These are phyloP conservation scores for Lathyrus tuberosus DNA, from an alignment of 306 rosid species.

Conservation along the genomic window DNA sequence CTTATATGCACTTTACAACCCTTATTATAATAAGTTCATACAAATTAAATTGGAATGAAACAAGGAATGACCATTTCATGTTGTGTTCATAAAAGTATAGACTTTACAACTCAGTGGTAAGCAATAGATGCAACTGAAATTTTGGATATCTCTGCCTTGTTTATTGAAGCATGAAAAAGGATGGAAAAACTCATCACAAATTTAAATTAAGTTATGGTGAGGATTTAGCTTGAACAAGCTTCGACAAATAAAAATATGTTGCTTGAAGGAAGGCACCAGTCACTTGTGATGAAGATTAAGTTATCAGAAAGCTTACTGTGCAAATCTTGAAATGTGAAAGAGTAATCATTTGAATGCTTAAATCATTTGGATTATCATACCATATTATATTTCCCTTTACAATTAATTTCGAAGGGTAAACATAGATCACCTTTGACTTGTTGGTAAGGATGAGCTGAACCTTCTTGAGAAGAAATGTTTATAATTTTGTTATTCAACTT, in stretches of 20 bases:
- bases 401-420: slow-evolving; percentile 86
- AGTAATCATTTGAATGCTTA: slow-evolving; percentile 81
- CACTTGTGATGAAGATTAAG: no score
- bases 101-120: no score
- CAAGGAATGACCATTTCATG: no score
- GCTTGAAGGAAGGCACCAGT: slow-evolving; percentile 23
- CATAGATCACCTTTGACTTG: slow-evolving; percentile 93
- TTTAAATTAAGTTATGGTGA: slow-evolving; percentile 39
- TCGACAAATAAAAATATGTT: slow-evolving; percentile 30
- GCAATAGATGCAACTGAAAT: no score
- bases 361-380: slow-evolving; percentile 92
- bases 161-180: slow-evolving; percentile 46
- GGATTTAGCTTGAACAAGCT: slow-evolving; percentile 45
- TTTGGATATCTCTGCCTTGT: no score
- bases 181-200: slow-evolving; percentile 41
- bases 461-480: no score
- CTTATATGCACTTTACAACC: no score
- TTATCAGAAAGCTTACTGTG: slow-evolving; percentile 71
- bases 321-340: slow-evolving; percentile 89
- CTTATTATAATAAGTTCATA: no score
- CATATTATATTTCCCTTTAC: slow-evolving; percentile 91
- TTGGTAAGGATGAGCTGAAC: slow-evolving; percentile 98
- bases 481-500: no score
- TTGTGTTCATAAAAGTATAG: no score
- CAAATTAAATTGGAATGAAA: no score